phyloP scores from a whole-genome alignment of 441 rosid species.

The Pelargonium exstipulatum region DNA sequence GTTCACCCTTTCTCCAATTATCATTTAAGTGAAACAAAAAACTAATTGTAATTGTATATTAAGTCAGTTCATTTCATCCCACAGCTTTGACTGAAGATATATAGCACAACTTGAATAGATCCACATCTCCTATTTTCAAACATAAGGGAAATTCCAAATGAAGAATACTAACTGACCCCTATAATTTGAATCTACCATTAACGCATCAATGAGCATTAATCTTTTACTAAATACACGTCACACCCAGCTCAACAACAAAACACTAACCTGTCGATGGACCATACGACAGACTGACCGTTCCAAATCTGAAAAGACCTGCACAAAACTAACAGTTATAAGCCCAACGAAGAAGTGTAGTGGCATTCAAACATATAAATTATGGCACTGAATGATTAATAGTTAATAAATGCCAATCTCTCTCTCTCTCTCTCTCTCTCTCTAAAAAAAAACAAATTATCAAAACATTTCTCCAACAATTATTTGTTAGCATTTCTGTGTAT shows the following conservation, averaged over 20 bases:
- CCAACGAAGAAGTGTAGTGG: slow-evolving; percentile 11
- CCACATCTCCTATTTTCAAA: not conserved
- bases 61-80: not conserved
- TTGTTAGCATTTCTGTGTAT: not conserved
- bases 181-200: too few species aligned
- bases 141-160: not conserved
- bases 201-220: not conserved
- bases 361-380: not conserved
- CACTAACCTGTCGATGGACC: slow-evolving; percentile 86
- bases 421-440: too few species aligned
- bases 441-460: not conserved
- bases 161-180: not conserved
- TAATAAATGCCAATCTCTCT: not conserved
- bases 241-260: slow-evolving; percentile 16
- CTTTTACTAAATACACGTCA: slow-evolving; percentile 8
- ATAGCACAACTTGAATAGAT: not conserved
- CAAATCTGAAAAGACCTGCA: slow-evolving; percentile 91
- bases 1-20: not conserved
- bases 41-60: not conserved
- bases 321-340: slow-evolving; percentile 10
- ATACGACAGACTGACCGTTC: slow-evolving; percentile 95
- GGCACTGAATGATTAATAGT: not conserved
- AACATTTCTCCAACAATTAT: not conserved
- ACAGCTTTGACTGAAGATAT: not conserved
- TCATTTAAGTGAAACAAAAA: not conserved